Base-by-base conservation (phyloP, 441 rosid species). In the Pelargonium myrrhifolium region DNA sequence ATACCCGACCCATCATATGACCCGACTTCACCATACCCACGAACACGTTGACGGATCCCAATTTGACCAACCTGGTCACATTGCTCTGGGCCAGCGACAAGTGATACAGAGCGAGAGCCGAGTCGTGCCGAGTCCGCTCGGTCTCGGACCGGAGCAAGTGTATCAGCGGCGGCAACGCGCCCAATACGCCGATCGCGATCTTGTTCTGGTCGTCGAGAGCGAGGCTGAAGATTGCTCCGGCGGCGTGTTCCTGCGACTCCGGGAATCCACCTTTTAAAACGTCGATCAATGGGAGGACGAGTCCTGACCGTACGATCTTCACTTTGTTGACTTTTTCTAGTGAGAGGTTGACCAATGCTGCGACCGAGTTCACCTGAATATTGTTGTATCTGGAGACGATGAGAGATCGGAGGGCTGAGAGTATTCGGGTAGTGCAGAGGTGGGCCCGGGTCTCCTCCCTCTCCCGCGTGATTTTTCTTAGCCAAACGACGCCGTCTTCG, bases 151-250 rank as follows among this genome's bases (percentile, higher is more conserved):
- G 79, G 6, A 93, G 75, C 75, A 84, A 68, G 62, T 85, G 86
- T 20, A 93, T 62, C 5, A 93, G 80, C 12, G 99, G 96, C 43
- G 83, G 87, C 71, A 93, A 66, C 9, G 87, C 97, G 9, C 99
- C 99, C 61, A 91, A 70, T 0, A 87, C 97, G 0, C 97, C 99
- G 10, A 93, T 86, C 24, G 93, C 97, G 3, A 85, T 83, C 80
- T 86, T 91, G 76, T 86, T 93, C 65, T 82, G 74, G 37, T 91
- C 90, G 5, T 89, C 97, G 0, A 91, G 76, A 6, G 97, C 87
- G 67, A 93, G 72, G 69, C 97, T 91, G 71, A 90, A 93, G 10
- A 91, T 71, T 0, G 87, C 92, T 49, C 92, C 96, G 37, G 81
- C 76, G 18, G 93, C 95, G 71, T 93, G 96, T 31, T 93, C 96